Evolutionary conservation across 495 filamentous ascomycete genomes (phyloP).

Genomic region (Neurospora sp.): DNA sequence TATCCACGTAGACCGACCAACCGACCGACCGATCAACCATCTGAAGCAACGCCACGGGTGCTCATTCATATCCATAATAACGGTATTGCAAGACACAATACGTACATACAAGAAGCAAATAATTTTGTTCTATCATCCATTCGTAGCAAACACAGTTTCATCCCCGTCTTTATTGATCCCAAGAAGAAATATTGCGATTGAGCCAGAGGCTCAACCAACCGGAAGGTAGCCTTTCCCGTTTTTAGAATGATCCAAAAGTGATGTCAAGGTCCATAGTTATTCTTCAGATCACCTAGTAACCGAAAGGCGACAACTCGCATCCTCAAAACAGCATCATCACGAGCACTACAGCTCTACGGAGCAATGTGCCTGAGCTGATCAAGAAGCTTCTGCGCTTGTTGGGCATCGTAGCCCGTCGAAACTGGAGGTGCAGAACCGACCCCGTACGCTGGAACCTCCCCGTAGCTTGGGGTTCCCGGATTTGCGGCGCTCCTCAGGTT

Average conservation of each 20-base stretch:
- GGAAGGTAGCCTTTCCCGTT: neutral
- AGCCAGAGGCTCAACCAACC: neutral
- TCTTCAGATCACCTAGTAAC: neutral
- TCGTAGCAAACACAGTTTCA: neutral
- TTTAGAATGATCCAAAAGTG: too few species aligned
- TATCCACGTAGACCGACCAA: neutral
- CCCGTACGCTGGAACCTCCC: neutral
- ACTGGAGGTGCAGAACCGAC: neutral
- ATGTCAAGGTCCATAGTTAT: neutral
- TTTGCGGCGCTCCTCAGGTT: constrained; percentile 10
- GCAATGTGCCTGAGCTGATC: neutral
- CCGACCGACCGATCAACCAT: neutral
- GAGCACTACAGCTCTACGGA: neutral
- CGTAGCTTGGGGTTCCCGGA: neutral
- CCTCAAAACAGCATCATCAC: neutral
- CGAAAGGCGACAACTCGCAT: neutral
- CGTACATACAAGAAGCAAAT: neutral
- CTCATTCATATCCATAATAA: neutral
- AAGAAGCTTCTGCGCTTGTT: neutral
- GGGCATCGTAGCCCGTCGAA: neutral
- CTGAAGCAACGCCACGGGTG: neutral
- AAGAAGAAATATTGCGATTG: neutral
- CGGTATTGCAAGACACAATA: neutral
- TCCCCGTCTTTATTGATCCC: neutral
- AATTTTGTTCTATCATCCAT: neutral